phyloP scores from a whole-genome alignment of 192 early-diverging fungal genomes.

The Dissophora ornata region DNA sequence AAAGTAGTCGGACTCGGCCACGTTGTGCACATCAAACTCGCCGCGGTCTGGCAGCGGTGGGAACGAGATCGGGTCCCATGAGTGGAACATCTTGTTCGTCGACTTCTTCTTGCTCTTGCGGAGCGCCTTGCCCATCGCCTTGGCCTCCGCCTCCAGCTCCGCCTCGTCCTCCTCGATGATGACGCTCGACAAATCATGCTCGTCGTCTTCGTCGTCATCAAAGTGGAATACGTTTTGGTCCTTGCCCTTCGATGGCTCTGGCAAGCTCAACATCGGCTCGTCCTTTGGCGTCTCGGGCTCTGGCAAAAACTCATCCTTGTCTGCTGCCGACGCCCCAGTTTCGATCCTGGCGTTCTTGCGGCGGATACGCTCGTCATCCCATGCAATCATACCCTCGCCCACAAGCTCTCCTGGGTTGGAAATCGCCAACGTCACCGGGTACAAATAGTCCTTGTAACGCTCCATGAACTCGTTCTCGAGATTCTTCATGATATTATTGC shows the following conservation, averaged over 20 bases:
- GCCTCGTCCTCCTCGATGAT: constrained; percentile 61
- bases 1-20: constrained; percentile 88
- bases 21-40: constrained; percentile 85
- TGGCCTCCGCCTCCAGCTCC: constrained; percentile 55
- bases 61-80: constrained; percentile 73
- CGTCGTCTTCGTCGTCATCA: constrained; percentile 46
- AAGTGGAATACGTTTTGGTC: constrained; percentile 43
- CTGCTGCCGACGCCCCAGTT: background rate
- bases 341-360: constrained; percentile 29
- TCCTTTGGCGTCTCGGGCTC: constrained; percentile 22
- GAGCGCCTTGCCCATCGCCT: constrained; percentile 42
- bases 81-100: constrained; percentile 48
- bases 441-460: constrained; percentile 78
- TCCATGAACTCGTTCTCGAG: constrained; percentile 85
- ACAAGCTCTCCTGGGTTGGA: constrained; percentile 52
- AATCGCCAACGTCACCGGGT: constrained; percentile 61
- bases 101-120: constrained; percentile 34
- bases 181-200: constrained; percentile 43
- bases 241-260: constrained; percentile 9
- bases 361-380: constrained; percentile 48
- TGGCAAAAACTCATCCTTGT: constrained; percentile 22
- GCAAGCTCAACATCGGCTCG: constrained; percentile 27
- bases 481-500: constrained; percentile 84
- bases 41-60: constrained; percentile 83
- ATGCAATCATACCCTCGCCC: constrained; percentile 39